Conservation (phyloP, 2,329 filamentous ascomycete species). For the Botryosphaeria agaves region DNA sequence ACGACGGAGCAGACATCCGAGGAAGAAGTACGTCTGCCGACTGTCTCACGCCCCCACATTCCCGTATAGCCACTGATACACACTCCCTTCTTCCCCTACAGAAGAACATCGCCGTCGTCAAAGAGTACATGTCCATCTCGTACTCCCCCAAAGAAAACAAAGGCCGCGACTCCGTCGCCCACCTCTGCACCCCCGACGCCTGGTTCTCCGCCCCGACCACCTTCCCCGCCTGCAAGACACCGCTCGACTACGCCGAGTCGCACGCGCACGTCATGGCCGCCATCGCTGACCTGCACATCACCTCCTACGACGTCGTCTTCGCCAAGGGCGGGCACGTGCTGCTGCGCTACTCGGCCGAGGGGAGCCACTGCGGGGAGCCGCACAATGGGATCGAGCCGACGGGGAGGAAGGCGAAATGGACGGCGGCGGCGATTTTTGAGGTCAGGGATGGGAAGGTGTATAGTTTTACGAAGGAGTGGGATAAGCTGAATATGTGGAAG, state of each 20-base stretch:
- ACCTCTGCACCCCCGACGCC: conserved; percentile 15
- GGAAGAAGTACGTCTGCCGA: too few species aligned
- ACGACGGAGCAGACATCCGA: too few species aligned
- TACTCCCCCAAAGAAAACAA: conserved; percentile 19
- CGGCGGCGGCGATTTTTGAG: conserved; percentile 21
- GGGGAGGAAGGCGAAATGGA: conserved; percentile 17
- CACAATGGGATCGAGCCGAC: conserved; percentile 18
- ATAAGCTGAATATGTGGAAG: conserved; percentile 7
- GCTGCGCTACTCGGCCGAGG: conserved; percentile 19
- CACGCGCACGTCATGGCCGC: conserved; percentile 18
- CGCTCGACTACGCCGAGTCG: conserved; percentile 19
- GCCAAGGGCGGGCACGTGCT: conserved; percentile 18
- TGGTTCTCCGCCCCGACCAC: conserved; percentile 20
- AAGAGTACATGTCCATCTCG: conserved; percentile 20
- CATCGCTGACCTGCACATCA: conserved; percentile 18
- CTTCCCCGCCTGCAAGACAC: conserved; percentile 18
- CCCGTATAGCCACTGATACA: too few species aligned
- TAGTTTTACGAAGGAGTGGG: conserved; percentile 21
- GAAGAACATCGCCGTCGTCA: conserved; percentile 16
- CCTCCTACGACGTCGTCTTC: conserved; percentile 18
- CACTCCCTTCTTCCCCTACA: too few species aligned
- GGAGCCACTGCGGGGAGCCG: conserved; percentile 17
- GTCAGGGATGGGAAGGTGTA: conserved; percentile 17
- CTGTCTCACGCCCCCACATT: too few species aligned
- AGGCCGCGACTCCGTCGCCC: conserved; percentile 14